Base-by-base conservation (phyloP, 768 basidiomycete species). In the Serendipita sp. region DNA sequence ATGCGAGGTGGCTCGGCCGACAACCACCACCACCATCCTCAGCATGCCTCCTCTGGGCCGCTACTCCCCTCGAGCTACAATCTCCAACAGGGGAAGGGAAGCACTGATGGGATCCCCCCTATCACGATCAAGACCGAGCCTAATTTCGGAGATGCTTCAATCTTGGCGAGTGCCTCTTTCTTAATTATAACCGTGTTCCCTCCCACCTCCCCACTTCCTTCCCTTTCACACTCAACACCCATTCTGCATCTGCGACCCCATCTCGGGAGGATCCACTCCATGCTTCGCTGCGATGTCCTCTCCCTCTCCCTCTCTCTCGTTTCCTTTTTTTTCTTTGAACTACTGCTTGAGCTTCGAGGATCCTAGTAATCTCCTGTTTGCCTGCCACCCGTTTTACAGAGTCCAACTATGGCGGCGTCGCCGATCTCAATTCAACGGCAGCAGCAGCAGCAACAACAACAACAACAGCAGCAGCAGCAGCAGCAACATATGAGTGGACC, bases 131-230 rank as follows among this genome's bases (percentile, higher is more conserved):
- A 60, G 28, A 38, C 56, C 8, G 56, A 60, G 28, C 56, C 56
- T 60, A 28, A 24, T n/a, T 60, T 60, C 37, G 56, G 56, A 35
- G 56, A 60, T 35, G 4, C 35, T n/a, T 60, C 56, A 60, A 60
- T 60, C 56, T 60, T 60, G 56, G 56, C 56, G 56, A 60, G 56
- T 60, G 56, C 56, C 56, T 60, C 56, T 60, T 60, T 60, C 34
- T 60, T 60, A 37, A 60, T 60, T 24, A n/a, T 5, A 10, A 60
- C 53, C 53, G 24, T 24, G 24, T 24, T 41, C 41, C 41, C 41
- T 41, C 41, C 41, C 41, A 5, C 13, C 41, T 41, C 41, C 13
- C 41, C 41, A 41, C 41, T 13, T 13, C 5, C 41, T 41, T 41
- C 41, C 41, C 41, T 13, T 41, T 41, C 13, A 5, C 13, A 41